These are phyloP conservation scores for Prunus salicina DNA, from an alignment of 306 rosid species.

Conservation along the genomic window DNA sequence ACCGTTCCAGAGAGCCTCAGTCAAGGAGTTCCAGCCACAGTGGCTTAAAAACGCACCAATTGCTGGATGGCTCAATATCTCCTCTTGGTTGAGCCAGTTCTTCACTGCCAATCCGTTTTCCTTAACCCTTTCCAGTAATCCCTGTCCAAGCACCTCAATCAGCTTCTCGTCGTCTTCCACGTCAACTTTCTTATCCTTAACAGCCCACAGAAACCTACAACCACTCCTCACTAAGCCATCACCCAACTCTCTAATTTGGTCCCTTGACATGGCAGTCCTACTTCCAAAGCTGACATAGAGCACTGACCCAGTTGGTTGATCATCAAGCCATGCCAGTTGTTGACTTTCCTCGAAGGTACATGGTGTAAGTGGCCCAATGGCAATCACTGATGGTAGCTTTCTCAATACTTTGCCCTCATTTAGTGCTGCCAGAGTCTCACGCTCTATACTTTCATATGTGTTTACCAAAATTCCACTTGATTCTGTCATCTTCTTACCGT, in stretches of 20 bases:
- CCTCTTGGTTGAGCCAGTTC: constrained; percentile 27
- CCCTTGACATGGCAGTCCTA: constrained; percentile 33
- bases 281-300: constrained; percentile 33
- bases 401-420: constrained; percentile 9
- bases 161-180: neutral
- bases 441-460: constrained; percentile 21
- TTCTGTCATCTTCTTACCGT: constrained; percentile 24
- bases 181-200: constrained; percentile 32
- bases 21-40: constrained; percentile 29
- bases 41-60: constrained; percentile 22
- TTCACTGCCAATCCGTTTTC: constrained; percentile 17
- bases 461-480: constrained; percentile 25
- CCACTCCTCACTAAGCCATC: constrained; percentile 25
- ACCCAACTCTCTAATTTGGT: constrained; percentile 21
- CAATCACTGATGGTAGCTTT: constrained; percentile 17
- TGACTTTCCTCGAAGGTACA: neutral
- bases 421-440: constrained; percentile 12
- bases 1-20: constrained; percentile 26
- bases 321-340: constrained; percentile 23
- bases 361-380: constrained; percentile 27
- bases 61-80: constrained; percentile 21
- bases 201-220: constrained; percentile 25
- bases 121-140: constrained; percentile 14
- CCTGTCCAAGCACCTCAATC: constrained; percentile 11
- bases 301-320: constrained; percentile 23